These are phyloP conservation scores for Eudorina sp. DNA, from an alignment of 139 green algal genomes.

Conservation along the genomic window DNA sequence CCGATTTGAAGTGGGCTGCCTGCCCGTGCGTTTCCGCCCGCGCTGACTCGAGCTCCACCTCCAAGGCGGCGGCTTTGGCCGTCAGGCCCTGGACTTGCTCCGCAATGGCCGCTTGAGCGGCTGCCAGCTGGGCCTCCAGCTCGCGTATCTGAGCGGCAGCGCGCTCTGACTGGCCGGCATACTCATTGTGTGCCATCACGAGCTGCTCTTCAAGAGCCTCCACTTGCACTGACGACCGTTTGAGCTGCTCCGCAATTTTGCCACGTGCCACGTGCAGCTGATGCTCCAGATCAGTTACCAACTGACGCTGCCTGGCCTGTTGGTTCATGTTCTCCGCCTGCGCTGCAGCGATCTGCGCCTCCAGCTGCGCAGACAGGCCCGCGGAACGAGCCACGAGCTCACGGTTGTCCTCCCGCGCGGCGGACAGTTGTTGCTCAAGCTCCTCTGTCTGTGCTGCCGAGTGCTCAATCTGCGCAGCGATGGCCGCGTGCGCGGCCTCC, in stretches of 20 bases:
- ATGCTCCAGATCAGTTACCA: not conserved
- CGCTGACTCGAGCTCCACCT: not conserved
- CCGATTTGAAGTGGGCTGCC: not conserved
- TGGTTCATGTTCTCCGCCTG: not conserved
- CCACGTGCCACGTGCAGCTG: not conserved
- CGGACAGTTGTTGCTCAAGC: conserved; percentile 5
- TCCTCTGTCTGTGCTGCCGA: not conserved
- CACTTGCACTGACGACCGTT: not conserved
- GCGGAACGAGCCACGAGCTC: not conserved
- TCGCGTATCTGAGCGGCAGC: not conserved
- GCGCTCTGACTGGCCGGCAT: not conserved
- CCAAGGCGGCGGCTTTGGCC: not conserved
- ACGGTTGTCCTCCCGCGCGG: not conserved
- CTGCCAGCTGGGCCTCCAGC: conserved; percentile 2
- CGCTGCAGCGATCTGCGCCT: conserved; percentile 10
- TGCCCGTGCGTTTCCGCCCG: not conserved
- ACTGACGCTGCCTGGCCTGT: not conserved
- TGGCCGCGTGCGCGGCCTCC: not conserved
- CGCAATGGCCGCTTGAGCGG: not conserved
- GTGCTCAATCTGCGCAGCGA: not conserved
- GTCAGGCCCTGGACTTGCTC: not conserved
- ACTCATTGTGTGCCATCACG: not conserved
- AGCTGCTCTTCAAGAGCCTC: conserved; percentile 16
- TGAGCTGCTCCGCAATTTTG: not conserved
- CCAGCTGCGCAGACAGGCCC: not conserved